Conservation (phyloP, 2,329 filamentous ascomycete genomes). For the Harringtonia lauricola region DNA sequence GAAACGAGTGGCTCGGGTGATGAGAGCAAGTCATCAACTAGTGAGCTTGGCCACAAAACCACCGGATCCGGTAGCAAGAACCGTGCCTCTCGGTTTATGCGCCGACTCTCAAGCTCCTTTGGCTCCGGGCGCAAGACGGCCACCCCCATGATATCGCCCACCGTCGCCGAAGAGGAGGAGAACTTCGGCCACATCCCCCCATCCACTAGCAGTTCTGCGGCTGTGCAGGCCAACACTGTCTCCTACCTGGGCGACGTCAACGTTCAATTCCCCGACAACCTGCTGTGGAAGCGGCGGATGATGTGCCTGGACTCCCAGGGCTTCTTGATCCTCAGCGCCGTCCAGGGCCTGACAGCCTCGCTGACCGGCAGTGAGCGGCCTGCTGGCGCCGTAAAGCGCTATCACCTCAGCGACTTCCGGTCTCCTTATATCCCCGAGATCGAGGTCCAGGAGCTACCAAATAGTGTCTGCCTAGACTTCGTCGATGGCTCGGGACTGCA, state of each 20-base stretch:
- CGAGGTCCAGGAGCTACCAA: constrained; percentile 83
- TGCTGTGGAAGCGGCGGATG: constrained; percentile 91
- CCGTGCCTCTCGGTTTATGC: constrained; percentile 46
- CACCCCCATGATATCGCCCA: constrained; percentile 35
- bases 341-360: constrained; percentile 37
- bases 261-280: constrained; percentile 90
- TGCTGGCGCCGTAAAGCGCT: constrained; percentile 52
- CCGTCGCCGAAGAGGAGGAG: constrained; percentile 37
- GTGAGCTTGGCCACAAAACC: constrained; percentile 20
- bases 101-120: constrained; percentile 44
- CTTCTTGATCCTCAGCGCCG: constrained; percentile 67
- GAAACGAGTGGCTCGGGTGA: constrained; percentile 36
- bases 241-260: constrained; percentile 83
- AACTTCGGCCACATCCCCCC: constrained; percentile 12
- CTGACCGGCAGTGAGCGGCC: constrained; percentile 38
- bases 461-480: constrained; percentile 60
- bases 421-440: constrained; percentile 74
- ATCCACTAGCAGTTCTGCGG: constrained; percentile 7
- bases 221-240: constrained; percentile 32
- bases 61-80: constrained; percentile 27
- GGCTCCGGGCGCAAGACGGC: constrained; percentile 33
- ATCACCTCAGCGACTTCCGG: constrained; percentile 76
- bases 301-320: constrained; percentile 78
- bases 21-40: constrained; percentile 29
- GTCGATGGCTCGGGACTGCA: constrained; percentile 50